These are phyloP conservation scores for Citeromyces nyonsensis DNA, from an alignment of 805 yeast species.

Conservation along the genomic window DNA sequence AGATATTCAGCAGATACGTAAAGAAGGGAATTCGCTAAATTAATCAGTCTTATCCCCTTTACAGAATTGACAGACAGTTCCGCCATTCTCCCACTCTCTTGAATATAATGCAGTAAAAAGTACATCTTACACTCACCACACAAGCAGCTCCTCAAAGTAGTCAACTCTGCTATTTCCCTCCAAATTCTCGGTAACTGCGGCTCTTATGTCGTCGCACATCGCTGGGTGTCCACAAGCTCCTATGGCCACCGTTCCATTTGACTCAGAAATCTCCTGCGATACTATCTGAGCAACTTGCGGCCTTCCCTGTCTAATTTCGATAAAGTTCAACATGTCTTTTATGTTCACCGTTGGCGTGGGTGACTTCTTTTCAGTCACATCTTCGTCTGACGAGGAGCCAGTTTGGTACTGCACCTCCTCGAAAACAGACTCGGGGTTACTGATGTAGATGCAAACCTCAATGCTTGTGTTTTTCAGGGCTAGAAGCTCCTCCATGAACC, in stretches of 20 bases:
- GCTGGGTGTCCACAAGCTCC: conserved; percentile 32
- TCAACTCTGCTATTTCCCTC: conserved; percentile 35
- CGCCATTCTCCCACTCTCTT: too few species aligned
- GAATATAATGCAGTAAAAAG: not conserved
- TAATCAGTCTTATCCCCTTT: too few species aligned
- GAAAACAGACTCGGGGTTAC: conserved; percentile 9
- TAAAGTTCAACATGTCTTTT: conserved; percentile 13
- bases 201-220: conserved; percentile 36
- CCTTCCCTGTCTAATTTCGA: conserved; percentile 29
- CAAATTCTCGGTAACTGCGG: conserved; percentile 24
- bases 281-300: conserved; percentile 20
- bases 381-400: not conserved
- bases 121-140: conserved; percentile 29
- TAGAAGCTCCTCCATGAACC: conserved; percentile 29
- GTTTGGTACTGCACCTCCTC: conserved; percentile 6
- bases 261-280: conserved; percentile 16
- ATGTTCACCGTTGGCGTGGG: conserved; percentile 2
- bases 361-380: not conserved
- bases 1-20: too few species aligned
- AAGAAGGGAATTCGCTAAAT: too few species aligned
- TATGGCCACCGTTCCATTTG: conserved; percentile 23
- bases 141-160: conserved; percentile 60
- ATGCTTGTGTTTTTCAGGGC: conserved; percentile 13
- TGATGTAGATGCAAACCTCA: conserved; percentile 19
- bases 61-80: too few species aligned